Evolutionary conservation across 2,329 filamentous ascomycete genomes (phyloP).

Genomic region (Cryphonectria radicalis): DNA sequence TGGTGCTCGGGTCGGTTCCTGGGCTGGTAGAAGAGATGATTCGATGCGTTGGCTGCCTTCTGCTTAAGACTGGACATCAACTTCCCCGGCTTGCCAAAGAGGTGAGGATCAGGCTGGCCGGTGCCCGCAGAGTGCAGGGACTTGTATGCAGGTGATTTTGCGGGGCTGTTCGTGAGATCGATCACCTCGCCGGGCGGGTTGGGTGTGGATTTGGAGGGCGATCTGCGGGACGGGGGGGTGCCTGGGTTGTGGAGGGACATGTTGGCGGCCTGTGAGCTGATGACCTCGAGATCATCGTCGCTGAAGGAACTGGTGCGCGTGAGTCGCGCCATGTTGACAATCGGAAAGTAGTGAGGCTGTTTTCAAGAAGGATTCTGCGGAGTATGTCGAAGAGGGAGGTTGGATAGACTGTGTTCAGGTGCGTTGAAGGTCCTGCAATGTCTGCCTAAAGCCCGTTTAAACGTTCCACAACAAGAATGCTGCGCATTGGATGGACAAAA

Average conservation of each 20-base stretch:
- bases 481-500: slow-evolving; percentile 6
- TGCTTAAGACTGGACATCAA: slow-evolving; percentile 57
- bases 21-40: slow-evolving; percentile 54
- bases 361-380: too few relatives aligned
- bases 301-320: slow-evolving; percentile 40
- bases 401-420: neutral
- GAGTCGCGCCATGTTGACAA: slow-evolving; percentile 34
- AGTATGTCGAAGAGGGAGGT: neutral
- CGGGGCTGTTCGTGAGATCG: slow-evolving; percentile 39
- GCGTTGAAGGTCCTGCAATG: neutral
- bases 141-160: slow-evolving; percentile 17
- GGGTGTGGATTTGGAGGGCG: slow-evolving; percentile 44
- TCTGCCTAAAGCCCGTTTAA: neutral
- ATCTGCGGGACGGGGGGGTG: slow-evolving; percentile 32
- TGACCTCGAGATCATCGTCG: slow-evolving; percentile 43
- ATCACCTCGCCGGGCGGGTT: slow-evolving; percentile 39
- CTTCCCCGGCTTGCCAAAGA: slow-evolving; percentile 46
- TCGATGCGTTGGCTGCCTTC: slow-evolving; percentile 49
- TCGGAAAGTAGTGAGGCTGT: neutral
- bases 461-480: neutral
- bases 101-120: slow-evolving; percentile 36
- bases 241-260: slow-evolving; percentile 24
- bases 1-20: slow-evolving; percentile 63
- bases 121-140: slow-evolving; percentile 21
- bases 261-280: slow-evolving; percentile 40